phyloP scores from a whole-genome alignment of 2,329 filamentous ascomycete genomes.

The Tolypocladium nubicola region DNA sequence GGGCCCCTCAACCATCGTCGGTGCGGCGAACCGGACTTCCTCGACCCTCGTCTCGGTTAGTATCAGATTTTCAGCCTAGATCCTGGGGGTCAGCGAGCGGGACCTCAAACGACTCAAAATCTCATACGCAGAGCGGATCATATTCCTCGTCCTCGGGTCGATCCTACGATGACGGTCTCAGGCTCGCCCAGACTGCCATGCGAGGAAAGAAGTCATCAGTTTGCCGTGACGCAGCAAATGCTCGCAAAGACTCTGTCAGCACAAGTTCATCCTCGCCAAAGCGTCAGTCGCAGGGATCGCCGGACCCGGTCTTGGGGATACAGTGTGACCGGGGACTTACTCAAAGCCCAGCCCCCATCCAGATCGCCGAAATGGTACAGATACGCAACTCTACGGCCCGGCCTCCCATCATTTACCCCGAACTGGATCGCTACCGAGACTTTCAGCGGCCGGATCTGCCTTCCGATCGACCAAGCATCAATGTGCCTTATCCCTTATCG shows the following conservation, averaged over 20 bases:
- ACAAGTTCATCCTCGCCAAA: slow-evolving; percentile 25
- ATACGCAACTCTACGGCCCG: slow-evolving; percentile 25
- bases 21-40: slow-evolving; percentile 13
- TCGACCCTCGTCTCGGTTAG: slow-evolving; percentile 10
- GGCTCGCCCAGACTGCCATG: neutral
- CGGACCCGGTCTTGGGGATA: slow-evolving; percentile 22
- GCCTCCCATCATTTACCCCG: slow-evolving; percentile 42
- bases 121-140: slow-evolving; percentile 20
- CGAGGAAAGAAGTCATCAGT: slow-evolving; percentile 34
- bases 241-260: slow-evolving; percentile 24
- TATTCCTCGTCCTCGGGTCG: slow-evolving; percentile 22
- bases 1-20: slow-evolving; percentile 11
- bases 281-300: slow-evolving; percentile 23
- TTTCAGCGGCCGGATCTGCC: slow-evolving; percentile 26
- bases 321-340: slow-evolving; percentile 30
- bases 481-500: slow-evolving; percentile 44
- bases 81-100: slow-evolving; percentile 28
- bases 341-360: slow-evolving; percentile 33
- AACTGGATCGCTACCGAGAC: slow-evolving; percentile 50
- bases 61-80: slow-evolving; percentile 29
- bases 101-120: slow-evolving; percentile 18
- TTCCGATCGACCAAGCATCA: slow-evolving; percentile 24
- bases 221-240: slow-evolving; percentile 1
- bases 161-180: slow-evolving; percentile 15
- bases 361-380: slow-evolving; percentile 30